A percentile compares a stretch with the other conserved stretches of the same genome.
phyloP scores from a whole-genome alignment of 169 alveolate species.

The Plasmodium inui region DNA sequence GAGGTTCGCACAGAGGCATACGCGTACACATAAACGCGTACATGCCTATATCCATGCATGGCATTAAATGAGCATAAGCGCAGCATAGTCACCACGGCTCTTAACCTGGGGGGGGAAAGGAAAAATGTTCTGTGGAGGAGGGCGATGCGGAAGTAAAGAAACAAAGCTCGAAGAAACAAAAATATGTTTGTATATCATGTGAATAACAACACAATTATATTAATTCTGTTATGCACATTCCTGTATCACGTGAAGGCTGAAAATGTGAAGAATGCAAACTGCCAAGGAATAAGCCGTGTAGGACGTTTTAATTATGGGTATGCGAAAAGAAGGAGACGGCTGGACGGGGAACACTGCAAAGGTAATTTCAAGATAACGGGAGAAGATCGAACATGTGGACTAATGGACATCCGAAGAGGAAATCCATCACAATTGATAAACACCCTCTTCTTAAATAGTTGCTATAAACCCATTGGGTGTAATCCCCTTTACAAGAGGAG shows the following conservation, averaged over 20 bases:
- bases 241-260: constrained; percentile 1
- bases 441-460: neutral
- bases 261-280: neutral
- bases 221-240: constrained; percentile 29
- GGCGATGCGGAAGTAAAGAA: neutral
- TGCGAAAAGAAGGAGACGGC: neutral
- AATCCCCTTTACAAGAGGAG: no score
- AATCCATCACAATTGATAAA: neutral
- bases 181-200: constrained; percentile 68
- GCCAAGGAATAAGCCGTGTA: neutral
- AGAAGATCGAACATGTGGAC: neutral
- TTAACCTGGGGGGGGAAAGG: neutral
- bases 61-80: neutral
- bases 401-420: neutral
- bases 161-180: neutral
- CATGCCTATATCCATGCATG: neutral
- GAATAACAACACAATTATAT: constrained; percentile 7
- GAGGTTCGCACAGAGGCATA: neutral
- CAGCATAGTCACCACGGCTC: neutral
- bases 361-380: neutral
- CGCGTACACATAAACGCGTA: neutral
- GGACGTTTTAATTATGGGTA: neutral
- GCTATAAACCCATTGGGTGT: neutral
- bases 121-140: neutral
- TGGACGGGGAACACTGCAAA: neutral